phyloP scores from a whole-genome alignment of 768 basidiomycete genomes.

The Pleurotus ostreatus region DNA sequence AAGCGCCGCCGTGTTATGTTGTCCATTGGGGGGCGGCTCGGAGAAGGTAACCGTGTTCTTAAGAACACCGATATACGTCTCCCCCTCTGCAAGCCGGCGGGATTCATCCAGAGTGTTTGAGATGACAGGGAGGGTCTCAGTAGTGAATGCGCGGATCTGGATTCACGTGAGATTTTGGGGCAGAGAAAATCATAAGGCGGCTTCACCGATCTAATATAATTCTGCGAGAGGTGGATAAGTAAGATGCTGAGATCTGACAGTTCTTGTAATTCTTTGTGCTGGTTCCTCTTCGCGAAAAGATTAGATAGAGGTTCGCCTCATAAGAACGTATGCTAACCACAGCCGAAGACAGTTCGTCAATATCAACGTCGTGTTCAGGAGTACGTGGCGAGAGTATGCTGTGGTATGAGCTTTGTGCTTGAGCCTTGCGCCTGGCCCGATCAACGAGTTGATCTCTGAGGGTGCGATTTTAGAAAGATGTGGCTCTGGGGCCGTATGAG shows the following conservation, averaged over 20 bases:
- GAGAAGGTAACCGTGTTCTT: neutral
- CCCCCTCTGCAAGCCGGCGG: neutral
- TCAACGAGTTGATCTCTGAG: neutral
- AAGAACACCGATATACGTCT: neutral
- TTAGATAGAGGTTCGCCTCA: too few relatives aligned
- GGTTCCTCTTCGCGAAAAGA: neutral
- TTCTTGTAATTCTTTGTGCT: constrained; percentile 2
- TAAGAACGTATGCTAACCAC: neutral
- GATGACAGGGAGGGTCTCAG: neutral
- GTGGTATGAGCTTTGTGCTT: neutral
- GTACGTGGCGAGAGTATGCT: neutral
- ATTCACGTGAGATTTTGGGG: neutral
- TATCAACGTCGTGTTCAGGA: neutral
- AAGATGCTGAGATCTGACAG: neutral
- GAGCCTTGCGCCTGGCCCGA: neutral
- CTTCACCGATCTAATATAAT: neutral
- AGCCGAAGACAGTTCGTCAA: neutral
- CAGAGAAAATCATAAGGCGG: neutral
- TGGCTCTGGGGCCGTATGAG: too few relatives aligned
- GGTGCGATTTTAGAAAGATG: neutral
- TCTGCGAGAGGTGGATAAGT: neutral
- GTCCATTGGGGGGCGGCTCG: neutral
- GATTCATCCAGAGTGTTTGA: neutral
- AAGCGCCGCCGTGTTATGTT: neutral
- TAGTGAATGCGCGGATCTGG: neutral